Base-by-base conservation (phyloP, 768 basidiomycete genomes). In the Paxillus ammoniavirescens region DNA sequence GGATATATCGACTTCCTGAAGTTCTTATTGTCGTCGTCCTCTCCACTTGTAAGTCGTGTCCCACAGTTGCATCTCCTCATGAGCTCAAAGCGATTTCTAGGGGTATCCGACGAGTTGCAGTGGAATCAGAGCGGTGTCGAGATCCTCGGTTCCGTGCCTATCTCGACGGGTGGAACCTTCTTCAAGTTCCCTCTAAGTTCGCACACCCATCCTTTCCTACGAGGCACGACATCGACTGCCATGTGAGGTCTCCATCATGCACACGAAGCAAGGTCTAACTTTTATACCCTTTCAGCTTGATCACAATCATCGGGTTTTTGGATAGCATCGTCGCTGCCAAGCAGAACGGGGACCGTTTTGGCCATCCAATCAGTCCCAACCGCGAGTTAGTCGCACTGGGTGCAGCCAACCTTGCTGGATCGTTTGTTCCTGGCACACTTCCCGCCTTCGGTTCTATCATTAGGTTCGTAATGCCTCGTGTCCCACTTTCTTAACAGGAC, bases 251-350 rank as follows among this genome's bases (percentile, higher is more conserved):
- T 21, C 28, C 18, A 33, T 51, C 14, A 7, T 46, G 6, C 18
- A n/a, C 2, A 0, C 33, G 15, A 23, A 15, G 8, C 26, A 5
- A 10, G 3, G 36, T 18, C 55, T 54, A 31, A 63, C 13, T 26
- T 26, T 37, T 49, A n/a, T 0, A 9, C 17, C 38, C 41, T 17
- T 21, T 31, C 59, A 91, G 89, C 31, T 67, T 93, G 49, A 87
- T 91, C 47, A 82, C 89, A 0, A 79, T 96, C 40, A 80, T 93
- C 18, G 97, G 97, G 1, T 97, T 95, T 68, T 75, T 99, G 55
- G 96, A 99, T 67, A 92, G 89, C 55, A 93, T 97, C 56, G 93
- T 94, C 2, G 91, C 94, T 0, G 96, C 96, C 2, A 97, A 98
- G 64, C 94, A 98, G 67, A 95, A 90, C 55, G 84, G 84, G 0